Percentiles rank a stretch among this genome's conserved stretches.
These are phyloP conservation scores for Speleostelium caveatum DNA, from an alignment of 78 protist genomes.

Conservation along the genomic window DNA sequence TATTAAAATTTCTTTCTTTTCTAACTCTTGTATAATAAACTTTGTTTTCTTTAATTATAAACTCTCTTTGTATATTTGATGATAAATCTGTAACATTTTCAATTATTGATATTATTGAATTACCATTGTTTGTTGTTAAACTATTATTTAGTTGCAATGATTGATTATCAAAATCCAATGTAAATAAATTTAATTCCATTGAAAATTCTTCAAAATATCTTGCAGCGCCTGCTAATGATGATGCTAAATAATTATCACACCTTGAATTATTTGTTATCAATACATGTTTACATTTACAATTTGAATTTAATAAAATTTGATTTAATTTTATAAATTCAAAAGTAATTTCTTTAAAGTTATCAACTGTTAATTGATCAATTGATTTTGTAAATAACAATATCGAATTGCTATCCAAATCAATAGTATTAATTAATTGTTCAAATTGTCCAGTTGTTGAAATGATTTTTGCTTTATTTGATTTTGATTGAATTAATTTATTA, in stretches of 20 bases:
- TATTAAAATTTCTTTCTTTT: conserved; percentile 5
- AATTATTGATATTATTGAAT: background rate
- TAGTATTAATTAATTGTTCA: too few relatives aligned
- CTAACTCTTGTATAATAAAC: conserved; percentile 3
- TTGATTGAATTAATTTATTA: too few relatives aligned
- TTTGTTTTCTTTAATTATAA: background rate
- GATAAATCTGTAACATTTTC: background rate
- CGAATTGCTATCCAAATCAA: too few relatives aligned
- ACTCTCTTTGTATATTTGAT: background rate
- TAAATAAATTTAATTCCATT: background rate
- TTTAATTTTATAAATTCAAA: conserved; percentile 5
- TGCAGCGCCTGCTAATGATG: background rate
- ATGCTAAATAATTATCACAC: background rate
- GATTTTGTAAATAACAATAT: too few relatives aligned
- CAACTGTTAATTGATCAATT: background rate
- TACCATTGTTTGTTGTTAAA: background rate
- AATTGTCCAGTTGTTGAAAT: too few relatives aligned
- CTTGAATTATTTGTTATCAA: background rate
- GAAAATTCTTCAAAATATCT: conserved; percentile 4
- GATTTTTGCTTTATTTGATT: too few relatives aligned
- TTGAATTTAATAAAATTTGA: background rate
- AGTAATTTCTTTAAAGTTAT: background rate
- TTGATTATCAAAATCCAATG: background rate
- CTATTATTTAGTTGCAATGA: background rate
- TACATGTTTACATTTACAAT: background rate